Evolutionary conservation across 1,139 yeast genomes (phyloP).

Genomic region (Zhuliangozyma blackwelliae): DNA sequence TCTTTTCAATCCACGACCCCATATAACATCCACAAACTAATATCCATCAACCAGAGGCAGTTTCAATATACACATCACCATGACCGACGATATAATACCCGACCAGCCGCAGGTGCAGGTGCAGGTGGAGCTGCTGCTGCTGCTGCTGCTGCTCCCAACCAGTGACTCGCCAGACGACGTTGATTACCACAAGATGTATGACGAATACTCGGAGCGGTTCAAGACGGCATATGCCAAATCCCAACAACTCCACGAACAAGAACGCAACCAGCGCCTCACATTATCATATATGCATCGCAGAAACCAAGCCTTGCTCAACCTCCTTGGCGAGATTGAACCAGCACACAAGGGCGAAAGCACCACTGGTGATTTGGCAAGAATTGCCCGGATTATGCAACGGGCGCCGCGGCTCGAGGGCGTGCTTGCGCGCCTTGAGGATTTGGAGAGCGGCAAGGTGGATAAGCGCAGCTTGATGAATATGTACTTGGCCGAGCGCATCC

Average conservation of each 20-base stretch:
- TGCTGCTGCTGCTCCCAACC: no score
- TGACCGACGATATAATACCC: no score
- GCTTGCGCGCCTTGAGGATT: conserved; percentile 13
- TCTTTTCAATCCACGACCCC: no score
- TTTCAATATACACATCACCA: no score
- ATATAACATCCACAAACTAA: no score
- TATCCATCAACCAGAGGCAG: no score
- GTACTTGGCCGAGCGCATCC: conserved; percentile 26
- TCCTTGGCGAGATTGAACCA: conserved; percentile 21
- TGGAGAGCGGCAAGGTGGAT: conserved; percentile 3
- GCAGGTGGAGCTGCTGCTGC: no score
- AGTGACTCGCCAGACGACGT: no score
- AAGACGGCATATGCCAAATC: conserved; percentile 20
- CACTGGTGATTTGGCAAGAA: conserved; percentile 12
- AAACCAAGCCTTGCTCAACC: conserved; percentile 34
- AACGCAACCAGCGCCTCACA: conserved; percentile 32
- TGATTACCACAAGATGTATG: conserved; percentile 20
- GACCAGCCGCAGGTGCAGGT: no score
- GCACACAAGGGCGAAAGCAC: not conserved
- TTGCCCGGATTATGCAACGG: conserved; percentile 19
- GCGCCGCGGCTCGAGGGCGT: conserved; percentile 19
- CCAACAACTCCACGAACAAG: conserved; percentile 25
- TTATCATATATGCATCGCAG: conserved; percentile 33
- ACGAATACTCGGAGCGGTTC: conserved; percentile 24
- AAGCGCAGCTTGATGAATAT: conserved; percentile 13